Percentiles rank a stretch among this genome's conserved stretches.
phyloP scores from a whole-genome alignment of 176 grass and related monocot genomes.

The Pharus latifolius region DNA sequence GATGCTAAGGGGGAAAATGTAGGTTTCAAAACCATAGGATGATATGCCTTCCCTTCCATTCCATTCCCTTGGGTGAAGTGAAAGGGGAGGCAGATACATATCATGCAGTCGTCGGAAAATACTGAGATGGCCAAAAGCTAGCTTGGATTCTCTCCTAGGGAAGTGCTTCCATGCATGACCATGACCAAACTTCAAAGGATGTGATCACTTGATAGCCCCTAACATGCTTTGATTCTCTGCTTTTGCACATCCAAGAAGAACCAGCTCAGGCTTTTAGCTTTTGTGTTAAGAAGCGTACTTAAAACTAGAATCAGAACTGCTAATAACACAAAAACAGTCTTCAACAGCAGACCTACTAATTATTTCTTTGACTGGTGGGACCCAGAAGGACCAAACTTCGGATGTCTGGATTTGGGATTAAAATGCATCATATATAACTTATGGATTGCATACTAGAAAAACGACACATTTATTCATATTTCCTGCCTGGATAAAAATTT shows the following conservation, averaged over 20 bases:
- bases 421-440: not conserved
- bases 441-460: not conserved
- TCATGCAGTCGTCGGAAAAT: constrained; percentile 40
- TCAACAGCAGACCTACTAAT: not conserved
- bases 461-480: not conserved
- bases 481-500: too few relatives aligned
- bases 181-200: constrained; percentile 74
- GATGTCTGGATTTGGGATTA: not conserved
- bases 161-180: constrained; percentile 76
- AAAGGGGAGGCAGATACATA: constrained; percentile 46
- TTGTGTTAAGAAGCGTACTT: constrained; percentile 19
- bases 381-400: not conserved
- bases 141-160: constrained; percentile 89
- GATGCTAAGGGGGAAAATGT: constrained; percentile 28
- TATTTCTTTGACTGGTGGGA: constrained; percentile 9
- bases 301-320: constrained; percentile 13
- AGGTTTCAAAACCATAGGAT: constrained; percentile 77
- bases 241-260: constrained; percentile 62
- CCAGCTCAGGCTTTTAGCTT: constrained; percentile 45
- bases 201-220: constrained; percentile 66
- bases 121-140: constrained; percentile 44
- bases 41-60: constrained; percentile 67
- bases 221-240: constrained; percentile 89
- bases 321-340: constrained; percentile 7
- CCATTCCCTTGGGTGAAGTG: constrained; percentile 73